These are phyloP conservation scores for Termitomyces sp. DNA, from an alignment of 768 basidiomycete species.

Conservation along the genomic window DNA sequence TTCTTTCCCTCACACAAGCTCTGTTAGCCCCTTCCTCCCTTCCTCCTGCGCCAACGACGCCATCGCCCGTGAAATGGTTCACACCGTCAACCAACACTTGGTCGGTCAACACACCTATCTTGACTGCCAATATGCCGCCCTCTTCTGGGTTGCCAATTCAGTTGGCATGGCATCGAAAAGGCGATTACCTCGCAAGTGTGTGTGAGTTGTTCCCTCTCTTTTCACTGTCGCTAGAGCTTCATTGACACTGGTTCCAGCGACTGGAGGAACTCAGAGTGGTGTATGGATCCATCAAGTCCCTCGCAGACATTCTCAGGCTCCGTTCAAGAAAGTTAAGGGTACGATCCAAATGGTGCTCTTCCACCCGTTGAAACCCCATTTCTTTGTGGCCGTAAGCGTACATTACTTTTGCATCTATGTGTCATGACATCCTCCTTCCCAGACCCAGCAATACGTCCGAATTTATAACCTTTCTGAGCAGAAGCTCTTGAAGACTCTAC, in stretches of 20 bases:
- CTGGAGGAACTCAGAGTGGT: slow-evolving; percentile 65
- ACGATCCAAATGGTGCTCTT: slow-evolving; percentile 87
- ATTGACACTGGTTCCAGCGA: slow-evolving; percentile 34
- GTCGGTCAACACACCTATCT: slow-evolving; percentile 48
- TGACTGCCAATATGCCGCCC: slow-evolving; percentile 57
- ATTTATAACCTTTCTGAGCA: slow-evolving; percentile 94
- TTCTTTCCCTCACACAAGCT: slow-evolving; percentile 54
- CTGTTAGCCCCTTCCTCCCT: slow-evolving; percentile 60
- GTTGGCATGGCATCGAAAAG: slow-evolving; percentile 87
- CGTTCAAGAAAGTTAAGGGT: slow-evolving; percentile 95
- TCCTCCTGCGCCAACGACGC: slow-evolving; percentile 47
- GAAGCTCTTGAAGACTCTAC: slow-evolving; percentile 88
- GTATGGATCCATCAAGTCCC: slow-evolving; percentile 97
- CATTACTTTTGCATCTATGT: slow-evolving; percentile 2
- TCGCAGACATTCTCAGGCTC: slow-evolving; percentile 92
- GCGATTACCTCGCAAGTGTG: slow-evolving; percentile 94
- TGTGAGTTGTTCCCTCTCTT: slow-evolving; percentile 50
- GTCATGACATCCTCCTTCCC: slow-evolving; percentile 12
- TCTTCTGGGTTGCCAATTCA: slow-evolving; percentile 73
- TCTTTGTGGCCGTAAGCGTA: slow-evolving; percentile 89
- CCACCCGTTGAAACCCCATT: slow-evolving; percentile 91
- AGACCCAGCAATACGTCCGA: slow-evolving; percentile 97
- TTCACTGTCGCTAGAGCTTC: slow-evolving; percentile 6
- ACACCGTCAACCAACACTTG: slow-evolving; percentile 40
- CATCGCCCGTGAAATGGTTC: slow-evolving; percentile 70